Evolutionary conservation across 805 yeast genomes (phyloP).

Genomic region (Metschnikowia cerradonensis): DNA sequence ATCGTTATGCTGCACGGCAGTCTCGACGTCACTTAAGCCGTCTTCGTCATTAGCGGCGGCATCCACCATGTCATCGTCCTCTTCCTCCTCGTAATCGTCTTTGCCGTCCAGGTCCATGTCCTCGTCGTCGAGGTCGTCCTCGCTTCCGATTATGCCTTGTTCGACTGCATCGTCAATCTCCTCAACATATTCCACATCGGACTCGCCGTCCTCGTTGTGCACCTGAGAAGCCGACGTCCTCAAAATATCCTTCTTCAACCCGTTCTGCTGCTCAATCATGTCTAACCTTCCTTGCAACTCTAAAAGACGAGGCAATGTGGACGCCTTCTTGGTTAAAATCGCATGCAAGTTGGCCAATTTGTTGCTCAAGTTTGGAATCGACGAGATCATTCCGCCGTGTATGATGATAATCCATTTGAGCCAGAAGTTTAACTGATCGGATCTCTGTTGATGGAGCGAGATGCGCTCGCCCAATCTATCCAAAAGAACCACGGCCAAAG

Average conservation of each 20-base stretch:
- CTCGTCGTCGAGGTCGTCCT: constrained; percentile 12
- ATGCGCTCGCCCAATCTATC: constrained; percentile 51
- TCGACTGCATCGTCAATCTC: constrained; percentile 54
- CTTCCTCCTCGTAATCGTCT: constrained; percentile 9
- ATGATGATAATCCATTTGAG: constrained; percentile 52
- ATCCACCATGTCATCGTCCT: constrained; percentile 2
- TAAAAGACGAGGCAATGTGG: constrained; percentile 45
- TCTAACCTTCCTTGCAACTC: constrained; percentile 49
- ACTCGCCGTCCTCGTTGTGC: constrained; percentile 33
- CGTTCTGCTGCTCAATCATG: constrained; percentile 43
- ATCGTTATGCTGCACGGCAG: constrained; percentile 15
- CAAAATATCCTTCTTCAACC: constrained; percentile 38
- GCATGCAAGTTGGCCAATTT: constrained; percentile 45
- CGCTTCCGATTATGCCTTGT: constrained; percentile 17
- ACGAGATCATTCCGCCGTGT: constrained; percentile 49
- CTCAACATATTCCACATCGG: constrained; percentile 68
- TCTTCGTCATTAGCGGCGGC: constrained; percentile 14
- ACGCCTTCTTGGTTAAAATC: constrained; percentile 45
- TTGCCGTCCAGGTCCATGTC: constrained; percentile 9
- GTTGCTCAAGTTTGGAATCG: constrained; percentile 41
- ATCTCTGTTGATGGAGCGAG: constrained; percentile 48
- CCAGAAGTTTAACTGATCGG: constrained; percentile 50
- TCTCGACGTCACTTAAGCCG: constrained; percentile 19
- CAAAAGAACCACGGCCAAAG: constrained; percentile 46
- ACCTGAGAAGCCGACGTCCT: constrained; percentile 20